Percentiles rank a stretch among this genome's conserved stretches.
These are phyloP conservation scores for Entomophthora muscae DNA, from an alignment of 371 early-diverging fungal species.

Conservation along the genomic window DNA sequence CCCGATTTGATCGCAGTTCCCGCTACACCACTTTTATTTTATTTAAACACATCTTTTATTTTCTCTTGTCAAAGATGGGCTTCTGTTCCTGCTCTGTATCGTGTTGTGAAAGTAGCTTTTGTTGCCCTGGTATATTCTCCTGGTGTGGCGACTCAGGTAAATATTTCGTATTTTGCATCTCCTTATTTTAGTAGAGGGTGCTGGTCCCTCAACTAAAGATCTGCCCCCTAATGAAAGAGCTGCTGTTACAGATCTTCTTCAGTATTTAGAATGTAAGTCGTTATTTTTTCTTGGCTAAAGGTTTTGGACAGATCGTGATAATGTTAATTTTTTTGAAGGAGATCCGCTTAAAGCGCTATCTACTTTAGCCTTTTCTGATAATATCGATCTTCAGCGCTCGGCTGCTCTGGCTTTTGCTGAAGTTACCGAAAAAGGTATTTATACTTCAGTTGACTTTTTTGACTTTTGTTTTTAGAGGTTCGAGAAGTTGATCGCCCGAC, in stretches of 20 bases:
- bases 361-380: constrained; percentile 66
- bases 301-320: constrained; percentile 42
- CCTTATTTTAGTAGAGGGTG: not conserved
- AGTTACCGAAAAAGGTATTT: constrained; percentile 62
- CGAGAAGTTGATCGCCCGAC: constrained; percentile 60
- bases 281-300: not conserved
- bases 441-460: constrained; percentile 4
- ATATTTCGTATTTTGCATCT: not conserved
- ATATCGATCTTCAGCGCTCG: constrained; percentile 69
- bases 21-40: too few relatives aligned
- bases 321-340: constrained; percentile 75
- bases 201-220: not conserved
- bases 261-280: constrained; percentile 61
- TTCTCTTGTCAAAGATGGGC: not conserved
- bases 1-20: too few relatives aligned
- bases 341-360: constrained; percentile 67
- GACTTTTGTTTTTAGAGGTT: constrained; percentile 30
- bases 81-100: not conserved
- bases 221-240: constrained; percentile 44
- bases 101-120: constrained; percentile 1
- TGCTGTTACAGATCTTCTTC: constrained; percentile 63
- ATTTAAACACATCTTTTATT: too few relatives aligned
- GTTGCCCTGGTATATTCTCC: not conserved
- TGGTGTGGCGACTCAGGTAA: constrained; percentile 6
- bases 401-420: constrained; percentile 86